phyloP scores from a whole-genome alignment of 257 asterid species.

The Vinca minor region DNA sequence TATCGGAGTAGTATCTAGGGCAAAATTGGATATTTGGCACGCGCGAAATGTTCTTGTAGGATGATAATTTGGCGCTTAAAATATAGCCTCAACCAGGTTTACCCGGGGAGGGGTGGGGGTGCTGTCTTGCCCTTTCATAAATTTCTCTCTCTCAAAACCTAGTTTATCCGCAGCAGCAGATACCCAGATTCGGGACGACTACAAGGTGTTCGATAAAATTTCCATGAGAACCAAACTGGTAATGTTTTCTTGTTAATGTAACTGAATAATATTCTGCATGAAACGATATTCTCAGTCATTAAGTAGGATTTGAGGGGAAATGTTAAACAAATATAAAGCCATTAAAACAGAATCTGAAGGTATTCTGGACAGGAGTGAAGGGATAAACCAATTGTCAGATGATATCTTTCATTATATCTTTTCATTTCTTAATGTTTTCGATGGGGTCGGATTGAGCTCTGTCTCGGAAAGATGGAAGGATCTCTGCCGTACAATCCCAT shows the following conservation, averaged over 20 bases:
- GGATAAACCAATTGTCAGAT: not conserved
- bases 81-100: no score
- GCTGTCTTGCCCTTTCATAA: not conserved
- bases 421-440: constrained; percentile 2
- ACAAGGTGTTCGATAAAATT: no score
- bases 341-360: not conserved
- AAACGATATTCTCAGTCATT: no score
- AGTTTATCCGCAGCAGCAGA: not conserved
- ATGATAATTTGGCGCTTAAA: no score
- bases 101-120: no score
- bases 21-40: no score
- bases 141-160: not conserved
- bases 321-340: not conserved
- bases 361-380: not conserved
- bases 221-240: not conserved
- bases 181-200: not conserved
- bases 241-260: not conserved
- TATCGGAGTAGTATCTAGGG: no score
- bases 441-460: not conserved
- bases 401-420: constrained; percentile 6
- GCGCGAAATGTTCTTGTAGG: no score
- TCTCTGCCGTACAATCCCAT: constrained; percentile 7
- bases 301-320: not conserved
- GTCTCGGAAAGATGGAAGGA: constrained; percentile 8
- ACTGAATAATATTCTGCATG: no score